Conservation (phyloP, 768 basidiomycete genomes). For the Favolaschia claudopus region DNA sequence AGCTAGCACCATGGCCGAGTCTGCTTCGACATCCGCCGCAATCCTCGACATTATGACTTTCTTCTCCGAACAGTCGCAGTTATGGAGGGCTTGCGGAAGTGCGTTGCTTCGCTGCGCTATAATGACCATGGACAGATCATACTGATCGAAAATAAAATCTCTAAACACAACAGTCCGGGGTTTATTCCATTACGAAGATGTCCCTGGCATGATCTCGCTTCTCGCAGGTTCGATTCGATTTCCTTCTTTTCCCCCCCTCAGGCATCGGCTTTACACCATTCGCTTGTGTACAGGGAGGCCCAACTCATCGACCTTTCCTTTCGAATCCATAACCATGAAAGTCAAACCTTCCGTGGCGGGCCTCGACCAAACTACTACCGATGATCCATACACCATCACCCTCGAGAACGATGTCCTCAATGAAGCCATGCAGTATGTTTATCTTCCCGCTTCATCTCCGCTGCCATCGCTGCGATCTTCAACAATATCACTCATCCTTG, state of each 20-base stretch:
- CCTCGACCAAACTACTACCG: not conserved
- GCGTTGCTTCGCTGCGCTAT: not conserved
- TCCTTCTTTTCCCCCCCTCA: constrained; percentile 31
- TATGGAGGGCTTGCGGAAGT: constrained; percentile 28
- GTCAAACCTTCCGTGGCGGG: constrained; percentile 39
- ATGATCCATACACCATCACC: constrained; percentile 33
- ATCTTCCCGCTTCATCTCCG: not conserved
- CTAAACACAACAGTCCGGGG: constrained; percentile 52
- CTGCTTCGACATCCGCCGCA: not conserved
- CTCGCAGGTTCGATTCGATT: constrained; percentile 32
- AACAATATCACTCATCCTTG: too few species aligned
- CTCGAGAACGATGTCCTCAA: constrained; percentile 44
- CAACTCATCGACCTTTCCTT: constrained; percentile 54
- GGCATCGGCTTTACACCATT: not conserved
- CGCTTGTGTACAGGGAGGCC: constrained; percentile 37
- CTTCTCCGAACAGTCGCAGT: constrained; percentile 7
- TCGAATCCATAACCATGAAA: constrained; percentile 42
- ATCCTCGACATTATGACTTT: constrained; percentile 21
- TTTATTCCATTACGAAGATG: constrained; percentile 50
- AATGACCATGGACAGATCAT: too few species aligned
- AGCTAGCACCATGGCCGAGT: too few species aligned
- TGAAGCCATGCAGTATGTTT: constrained; percentile 44
- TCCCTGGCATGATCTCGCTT: constrained; percentile 47
- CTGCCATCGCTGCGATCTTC: not conserved
- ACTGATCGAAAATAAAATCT: not conserved